These are phyloP conservation scores for Trypethelium eluteriae DNA, from an alignment of 495 filamentous ascomycete genomes.

Conservation along the genomic window DNA sequence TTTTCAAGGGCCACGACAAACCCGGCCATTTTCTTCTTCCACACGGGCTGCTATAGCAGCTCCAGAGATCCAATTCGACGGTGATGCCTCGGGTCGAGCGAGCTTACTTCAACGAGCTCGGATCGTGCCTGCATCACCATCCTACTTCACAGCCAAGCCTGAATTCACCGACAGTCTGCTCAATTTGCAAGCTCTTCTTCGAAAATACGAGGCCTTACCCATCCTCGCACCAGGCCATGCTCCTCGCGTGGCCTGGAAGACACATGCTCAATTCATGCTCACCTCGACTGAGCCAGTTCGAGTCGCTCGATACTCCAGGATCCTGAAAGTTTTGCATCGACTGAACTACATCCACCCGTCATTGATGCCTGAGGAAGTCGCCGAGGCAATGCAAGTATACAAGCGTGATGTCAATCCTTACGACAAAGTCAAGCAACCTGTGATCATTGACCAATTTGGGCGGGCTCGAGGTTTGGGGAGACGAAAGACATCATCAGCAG, in stretches of 20 bases:
- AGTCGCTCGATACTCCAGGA: conserved; percentile 66
- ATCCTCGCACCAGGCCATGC: conserved; percentile 53
- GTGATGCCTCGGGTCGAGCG: conserved; percentile 18
- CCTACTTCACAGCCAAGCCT: conserved; percentile 85
- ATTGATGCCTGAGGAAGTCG: conserved; percentile 63
- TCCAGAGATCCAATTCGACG: conserved; percentile 41
- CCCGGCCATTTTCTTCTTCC: conserved; percentile 8
- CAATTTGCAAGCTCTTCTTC: conserved; percentile 58
- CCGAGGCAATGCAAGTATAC: conserved; percentile 55
- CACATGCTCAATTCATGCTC: conserved; percentile 64
- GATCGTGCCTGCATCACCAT: conserved; percentile 72
- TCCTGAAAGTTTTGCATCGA: conserved; percentile 65
- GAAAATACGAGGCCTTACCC: conserved; percentile 64
- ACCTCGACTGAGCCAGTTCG: conserved; percentile 69
- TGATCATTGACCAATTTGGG: conserved; percentile 61
- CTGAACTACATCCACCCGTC: conserved; percentile 80
- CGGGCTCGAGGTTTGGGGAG: conserved; percentile 69
- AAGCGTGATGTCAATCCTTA: conserved; percentile 67
- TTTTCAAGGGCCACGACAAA: conserved; percentile 12
- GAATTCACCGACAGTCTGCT: conserved; percentile 81
- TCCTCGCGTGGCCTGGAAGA: conserved; percentile 78
- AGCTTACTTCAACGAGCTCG: conserved; percentile 48
- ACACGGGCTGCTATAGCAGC: conserved; percentile 31
- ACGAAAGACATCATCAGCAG: conserved; percentile 77
- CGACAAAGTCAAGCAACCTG: conserved; percentile 48